These are phyloP conservation scores for Saccharum officinarum DNA, from an alignment of 176 grass and related monocot genomes.

Conservation along the genomic window DNA sequence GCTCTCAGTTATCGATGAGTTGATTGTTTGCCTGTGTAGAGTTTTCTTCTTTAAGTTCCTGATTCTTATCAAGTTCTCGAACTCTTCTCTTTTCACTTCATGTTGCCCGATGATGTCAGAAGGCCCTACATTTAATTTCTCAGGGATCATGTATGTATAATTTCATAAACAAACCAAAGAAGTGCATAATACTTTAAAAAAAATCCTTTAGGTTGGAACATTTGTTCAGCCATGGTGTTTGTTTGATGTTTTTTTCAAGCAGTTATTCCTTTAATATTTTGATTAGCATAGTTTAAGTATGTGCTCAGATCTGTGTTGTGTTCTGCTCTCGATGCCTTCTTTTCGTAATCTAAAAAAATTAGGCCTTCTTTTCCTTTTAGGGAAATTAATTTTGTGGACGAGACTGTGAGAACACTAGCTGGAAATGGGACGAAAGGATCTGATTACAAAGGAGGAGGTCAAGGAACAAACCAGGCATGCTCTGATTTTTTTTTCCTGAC, in stretches of 20 bases:
- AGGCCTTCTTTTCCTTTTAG: constrained; percentile 43
- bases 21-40: background rate
- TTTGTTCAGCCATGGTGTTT: background rate
- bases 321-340: constrained; percentile 25
- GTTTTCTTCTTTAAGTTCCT: background rate
- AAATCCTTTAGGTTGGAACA: background rate
- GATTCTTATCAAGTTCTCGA: background rate
- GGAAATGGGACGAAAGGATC: constrained; percentile 96
- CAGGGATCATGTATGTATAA: background rate
- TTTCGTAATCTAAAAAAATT: background rate
- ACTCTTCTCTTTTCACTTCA: background rate
- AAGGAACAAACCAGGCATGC: constrained; percentile 79
- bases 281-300: constrained; percentile 11
- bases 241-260: background rate
- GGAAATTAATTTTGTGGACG: constrained; percentile 89
- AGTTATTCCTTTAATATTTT: constrained; percentile 12
- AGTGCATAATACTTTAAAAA: background rate
- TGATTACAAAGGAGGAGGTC: constrained; percentile 78
- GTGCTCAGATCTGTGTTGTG: background rate
- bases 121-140: background rate
- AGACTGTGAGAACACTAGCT: constrained; percentile 90
- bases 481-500: background rate
- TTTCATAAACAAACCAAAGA: background rate
- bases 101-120: background rate
- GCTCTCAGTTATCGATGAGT: background rate